Evolutionary conservation across 306 rosid species (phyloP), one percentile per base, ranked within the genome.

Genomic region (Cucurbita argyrosperma): DNA sequence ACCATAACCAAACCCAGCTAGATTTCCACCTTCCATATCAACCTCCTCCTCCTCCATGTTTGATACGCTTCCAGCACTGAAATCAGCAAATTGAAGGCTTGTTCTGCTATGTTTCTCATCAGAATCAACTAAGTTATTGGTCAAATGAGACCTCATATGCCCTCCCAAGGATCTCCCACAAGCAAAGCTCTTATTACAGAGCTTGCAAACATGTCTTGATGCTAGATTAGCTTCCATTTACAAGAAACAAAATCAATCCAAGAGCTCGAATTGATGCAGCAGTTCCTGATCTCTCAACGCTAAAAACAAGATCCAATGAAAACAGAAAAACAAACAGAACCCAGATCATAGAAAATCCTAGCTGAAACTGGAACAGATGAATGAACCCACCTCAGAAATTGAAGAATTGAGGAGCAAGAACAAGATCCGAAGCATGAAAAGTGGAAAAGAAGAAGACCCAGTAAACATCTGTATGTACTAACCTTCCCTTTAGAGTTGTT

Each of bases 151-250:
- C 92, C 92, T 93, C 94, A 93, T 89, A 83, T 93, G 98, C 37
- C 96, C 96, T 43, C 98, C 98, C 77, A 93, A 83, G 14, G 98
- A 90, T 93, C 97, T 89, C 0, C 93, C 97, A 74, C 96, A 87
- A 43, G 89, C 89, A 72, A 93, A 93, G 46, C 85, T 82, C 86
- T 86, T 93, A 81, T 69, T 76, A 81, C 98, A 93, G 84, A 86
- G 84, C 82, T 93, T 93, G 89, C 98, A 92, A 19, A 74, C 80
- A 65, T 92, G 87, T 83, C 85, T 86, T 23, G 82, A 57, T 74
- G 74, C 83, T 83, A 67, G 82, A 64, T 78, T 79, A 80, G 78
- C 86, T 63, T 87, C 92, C 92, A 86, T 90, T 79, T 35, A 77
- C 70, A 37, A 38, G 56, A 21, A 68, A 68, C 55, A 7, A 74